Evolutionary conservation across 768 basidiomycete species (phyloP).

Genomic region (Termitomyces sp.): DNA sequence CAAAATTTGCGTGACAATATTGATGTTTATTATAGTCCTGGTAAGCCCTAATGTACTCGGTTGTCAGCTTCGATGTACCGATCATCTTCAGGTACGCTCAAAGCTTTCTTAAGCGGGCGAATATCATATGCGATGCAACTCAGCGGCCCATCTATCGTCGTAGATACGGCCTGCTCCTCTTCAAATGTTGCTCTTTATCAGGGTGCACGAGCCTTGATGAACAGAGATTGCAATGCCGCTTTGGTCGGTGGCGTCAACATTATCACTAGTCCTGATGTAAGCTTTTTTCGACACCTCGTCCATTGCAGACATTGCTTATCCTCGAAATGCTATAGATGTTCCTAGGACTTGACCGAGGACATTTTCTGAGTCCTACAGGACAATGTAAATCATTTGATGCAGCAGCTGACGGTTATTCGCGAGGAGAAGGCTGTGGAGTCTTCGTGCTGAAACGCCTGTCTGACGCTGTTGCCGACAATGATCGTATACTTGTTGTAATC

Average conservation of each 20-base stretch:
- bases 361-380: constrained; percentile 64
- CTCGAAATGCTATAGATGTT: constrained; percentile 51
- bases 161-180: constrained; percentile 77
- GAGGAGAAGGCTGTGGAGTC: constrained; percentile 66
- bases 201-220: constrained; percentile 61
- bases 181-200: constrained; percentile 67
- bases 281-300: constrained; percentile 21
- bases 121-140: constrained; percentile 68
- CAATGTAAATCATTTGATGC: constrained; percentile 72
- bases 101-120: constrained; percentile 51
- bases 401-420: constrained; percentile 70
- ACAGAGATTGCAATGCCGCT: constrained; percentile 63
- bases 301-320: not conserved
- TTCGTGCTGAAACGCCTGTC: constrained; percentile 70
- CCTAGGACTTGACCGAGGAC: constrained; percentile 62
- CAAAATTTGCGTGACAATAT: constrained; percentile 61
- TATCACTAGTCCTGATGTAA: constrained; percentile 68
- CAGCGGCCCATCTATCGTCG: constrained; percentile 66
- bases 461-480: constrained; percentile 65
- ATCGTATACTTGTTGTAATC: constrained; percentile 66
- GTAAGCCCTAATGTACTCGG: constrained; percentile 27
- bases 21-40: constrained; percentile 70
- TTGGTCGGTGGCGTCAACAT: constrained; percentile 75
- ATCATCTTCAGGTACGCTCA: constrained; percentile 1
- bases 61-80: not conserved